Conservation (phyloP, 805 yeast genomes). For the Millerozyma acaciae region DNA sequence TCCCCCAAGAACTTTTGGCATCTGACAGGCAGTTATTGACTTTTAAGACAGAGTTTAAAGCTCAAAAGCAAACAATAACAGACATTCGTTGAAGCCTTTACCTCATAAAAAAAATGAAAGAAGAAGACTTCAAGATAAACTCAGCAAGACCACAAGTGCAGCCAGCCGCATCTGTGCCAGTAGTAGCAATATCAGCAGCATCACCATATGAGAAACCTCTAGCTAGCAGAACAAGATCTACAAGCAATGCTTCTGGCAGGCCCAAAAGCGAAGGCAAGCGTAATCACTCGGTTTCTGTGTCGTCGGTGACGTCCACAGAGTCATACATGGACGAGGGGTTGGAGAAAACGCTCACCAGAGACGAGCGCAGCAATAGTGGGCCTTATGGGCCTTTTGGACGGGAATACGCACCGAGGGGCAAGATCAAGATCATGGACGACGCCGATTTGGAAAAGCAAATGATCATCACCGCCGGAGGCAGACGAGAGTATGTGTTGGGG, state of each 20-base stretch:
- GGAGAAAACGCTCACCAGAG: constrained; percentile 13
- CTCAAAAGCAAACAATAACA: too few species aligned
- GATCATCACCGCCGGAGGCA: constrained; percentile 36
- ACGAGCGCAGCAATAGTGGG: constrained; percentile 3
- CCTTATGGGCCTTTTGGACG: too few species aligned
- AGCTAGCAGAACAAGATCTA: constrained; percentile 12
- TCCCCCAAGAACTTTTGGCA: too few species aligned
- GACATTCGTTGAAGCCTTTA: too few species aligned
- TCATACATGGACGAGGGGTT: constrained; percentile 11
- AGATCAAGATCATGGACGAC: constrained; percentile 24
- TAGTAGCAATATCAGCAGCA: constrained; percentile 2
- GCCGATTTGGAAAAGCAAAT: constrained; percentile 36
- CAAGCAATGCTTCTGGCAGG: constrained; percentile 7
- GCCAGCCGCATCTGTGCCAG: constrained; percentile 5
- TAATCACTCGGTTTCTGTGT: constrained; percentile 16
- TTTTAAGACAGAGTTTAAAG: too few species aligned
- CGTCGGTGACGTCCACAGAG: constrained; percentile 12
- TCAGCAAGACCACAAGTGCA: constrained; percentile 2
- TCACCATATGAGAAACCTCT: constrained; percentile 1
- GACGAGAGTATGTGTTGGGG: constrained; percentile 27
- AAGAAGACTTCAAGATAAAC: background rate
- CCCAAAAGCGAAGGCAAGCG: constrained; percentile 12
- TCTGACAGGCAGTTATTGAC: too few species aligned
- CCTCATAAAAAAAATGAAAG: background rate
- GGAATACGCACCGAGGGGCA: constrained; percentile 12